Base-by-base conservation (phyloP, 768 basidiomycete species). In the Chalciporus piperatus region DNA sequence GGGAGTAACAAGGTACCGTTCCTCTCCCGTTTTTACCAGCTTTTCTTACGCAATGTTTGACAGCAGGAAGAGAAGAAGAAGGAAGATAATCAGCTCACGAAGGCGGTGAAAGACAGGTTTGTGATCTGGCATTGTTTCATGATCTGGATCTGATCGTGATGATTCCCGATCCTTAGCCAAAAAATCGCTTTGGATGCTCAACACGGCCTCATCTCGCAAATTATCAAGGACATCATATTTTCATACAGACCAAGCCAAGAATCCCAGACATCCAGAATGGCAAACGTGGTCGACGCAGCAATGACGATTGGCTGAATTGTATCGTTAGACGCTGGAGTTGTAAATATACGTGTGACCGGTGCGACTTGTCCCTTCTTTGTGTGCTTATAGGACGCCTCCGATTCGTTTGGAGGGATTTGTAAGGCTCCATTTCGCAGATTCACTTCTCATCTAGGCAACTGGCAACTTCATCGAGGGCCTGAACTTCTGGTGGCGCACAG, bases 171-270 rank as follows among this genome's bases (percentile, higher is more conserved):
- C 41, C 11, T 23, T 60, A 98, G 95, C 66, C 85, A 83, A 37
- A 93, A 89, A 61, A 92, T 98, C 48, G 85, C 93, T 0, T 79
- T 86, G 4, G 94, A 98, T 65, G 90, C 90, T 1, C 92, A 96
- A 59, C 94, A 98, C 59, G 95, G 93, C 2, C 81, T 98, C 48
- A 93, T 97, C 54, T 78, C 93, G 2, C 95, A 98, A 65, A 84
- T 96, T 6, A 78, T 98, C 65, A 98, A 98, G 67, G 93, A 96
- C 56, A 80, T 92, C 40, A 81, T 98, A 37, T 97, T 98, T 65
- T 92, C 89, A 9, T 66, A 69, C 39, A 71, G 78, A 45, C 76
- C 74, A 14, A 56, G 52, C 47, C 55, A 63, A 44, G 59, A 55
- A 40, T 51, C 55, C 0, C 63, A 66, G 6, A 60, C 60, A 19